Base-by-base conservation (phyloP, 371 early-diverging fungal genomes). In the Mucor racemosus region DNA sequence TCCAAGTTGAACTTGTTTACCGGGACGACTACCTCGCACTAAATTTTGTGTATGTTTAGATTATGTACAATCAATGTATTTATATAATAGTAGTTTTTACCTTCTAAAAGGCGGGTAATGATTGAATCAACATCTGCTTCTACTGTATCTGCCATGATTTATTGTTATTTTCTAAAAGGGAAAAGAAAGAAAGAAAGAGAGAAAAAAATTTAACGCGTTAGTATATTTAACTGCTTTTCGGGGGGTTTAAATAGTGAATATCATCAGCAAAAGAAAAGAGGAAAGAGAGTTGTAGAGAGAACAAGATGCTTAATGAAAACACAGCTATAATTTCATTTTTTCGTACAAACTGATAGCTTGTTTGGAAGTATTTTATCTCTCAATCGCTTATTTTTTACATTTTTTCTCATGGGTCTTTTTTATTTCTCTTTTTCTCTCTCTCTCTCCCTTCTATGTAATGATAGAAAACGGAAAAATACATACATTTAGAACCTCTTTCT, bases 11-110 rank as follows among this genome's bases (percentile, higher is more conserved):
- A 94, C 90, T 68, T 87, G 82, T 76, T 94, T 95, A 33, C 98
- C 97, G 55, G 97, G 95, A 60, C 98, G 91, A 68, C 93, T 91
- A 60, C 96, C 94, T 70, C 97, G 88, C 54, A 97, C 99, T 93
- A 57, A 11, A 41, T 58, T 10, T 40, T 6, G 15, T 13, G 2
- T 13, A 42, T 42, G 42, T 42, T 42, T 15, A 5, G 15, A 42
- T n/a, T 26, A 26, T 26, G 26, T 26, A 42, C 42, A 15, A 48
- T 5, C 19, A 48, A 21, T n/a, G 19, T 15, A 4, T 13, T 9
- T 34, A 14, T 33, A 9, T 13, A 15, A 5, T 14, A n/a, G n/a
- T 42, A 17, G 13, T 62, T 15, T 44, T 58, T 87, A 74, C 75
- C 75, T 71, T 74, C 75, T 53, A 74, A 65, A 15, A 74, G 68